These are phyloP conservation scores for Clavispora santaluciae DNA, from an alignment of 805 yeast genomes.

Conservation along the genomic window DNA sequence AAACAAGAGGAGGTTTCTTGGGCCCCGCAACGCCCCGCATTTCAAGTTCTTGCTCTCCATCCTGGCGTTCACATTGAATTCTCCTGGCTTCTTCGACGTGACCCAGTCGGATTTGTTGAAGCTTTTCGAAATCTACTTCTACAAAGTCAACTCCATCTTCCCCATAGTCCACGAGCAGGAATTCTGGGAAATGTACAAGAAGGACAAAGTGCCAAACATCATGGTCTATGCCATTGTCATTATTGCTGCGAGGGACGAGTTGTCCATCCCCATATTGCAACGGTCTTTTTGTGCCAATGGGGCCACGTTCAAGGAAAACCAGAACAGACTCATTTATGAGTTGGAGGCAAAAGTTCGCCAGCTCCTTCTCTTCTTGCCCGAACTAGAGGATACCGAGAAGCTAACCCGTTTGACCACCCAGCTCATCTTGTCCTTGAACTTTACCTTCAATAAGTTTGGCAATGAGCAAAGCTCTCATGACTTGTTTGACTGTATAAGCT, in stretches of 20 bases:
- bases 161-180: constrained; percentile 39
- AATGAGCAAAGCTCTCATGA: constrained; percentile 21
- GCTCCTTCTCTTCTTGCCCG: constrained; percentile 18
- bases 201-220: constrained; percentile 34
- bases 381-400: constrained; percentile 20
- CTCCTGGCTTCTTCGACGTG: constrained; percentile 15
- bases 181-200: constrained; percentile 30
- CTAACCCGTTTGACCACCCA: constrained; percentile 16
- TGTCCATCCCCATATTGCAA: constrained; percentile 16
- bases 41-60: constrained; percentile 11
- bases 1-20: constrained; percentile 3
- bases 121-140: constrained; percentile 35
- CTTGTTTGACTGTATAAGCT: constrained; percentile 15
- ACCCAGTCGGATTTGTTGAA: constrained; percentile 9
- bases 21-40: constrained; percentile 8
- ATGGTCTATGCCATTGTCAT: constrained; percentile 40
- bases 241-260: constrained; percentile 36
- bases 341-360: constrained; percentile 19
- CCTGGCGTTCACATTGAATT: constrained; percentile 15
- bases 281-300: constrained; percentile 7
- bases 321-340: constrained; percentile 8
- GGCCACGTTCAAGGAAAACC: constrained; percentile 5
- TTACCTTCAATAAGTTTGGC: constrained; percentile 18
- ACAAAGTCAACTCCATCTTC: constrained; percentile 34
- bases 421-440: constrained; percentile 16